Conservation (phyloP, 75 land plant species). For the Cryptomeria japonica region DNA sequence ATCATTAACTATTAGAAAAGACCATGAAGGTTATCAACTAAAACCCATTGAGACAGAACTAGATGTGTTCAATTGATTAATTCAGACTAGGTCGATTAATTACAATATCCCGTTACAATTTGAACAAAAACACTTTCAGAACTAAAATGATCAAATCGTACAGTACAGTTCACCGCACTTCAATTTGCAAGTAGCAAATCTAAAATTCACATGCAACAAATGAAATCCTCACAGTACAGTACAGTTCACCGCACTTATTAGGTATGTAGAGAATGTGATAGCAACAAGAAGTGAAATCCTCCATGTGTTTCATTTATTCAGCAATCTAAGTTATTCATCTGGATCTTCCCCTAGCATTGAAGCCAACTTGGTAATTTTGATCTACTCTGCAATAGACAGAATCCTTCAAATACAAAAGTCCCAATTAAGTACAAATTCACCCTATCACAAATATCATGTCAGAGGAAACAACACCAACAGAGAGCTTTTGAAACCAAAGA, state of each 20-base stretch:
- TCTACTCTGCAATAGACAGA: slow-evolving; percentile 14
- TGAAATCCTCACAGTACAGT: too few relatives aligned
- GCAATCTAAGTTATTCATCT: slow-evolving; percentile 7
- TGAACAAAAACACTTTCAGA: not conserved
- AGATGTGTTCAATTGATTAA: not conserved
- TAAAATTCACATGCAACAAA: not conserved
- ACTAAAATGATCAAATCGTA: not conserved
- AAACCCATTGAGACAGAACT: not conserved
- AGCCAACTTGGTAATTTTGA: not conserved
- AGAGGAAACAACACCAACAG: not conserved
- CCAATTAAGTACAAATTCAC: not conserved
- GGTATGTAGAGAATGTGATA: not conserved
- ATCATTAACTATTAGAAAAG: not conserved
- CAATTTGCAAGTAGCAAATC: not conserved
- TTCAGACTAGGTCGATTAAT: not conserved
- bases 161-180: not conserved
- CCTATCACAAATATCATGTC: not conserved
- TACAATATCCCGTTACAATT: not conserved
- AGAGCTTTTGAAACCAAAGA: not conserved
- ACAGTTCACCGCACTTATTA: not conserved
- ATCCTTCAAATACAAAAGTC: slow-evolving; percentile 4
- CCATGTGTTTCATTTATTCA: slow-evolving; percentile 4
- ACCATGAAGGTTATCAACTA: not conserved
- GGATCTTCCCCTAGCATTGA: slow-evolving; percentile 4
- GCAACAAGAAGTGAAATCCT: not conserved